Evolutionary conservation across 1,284 basidiomycete species (phyloP).

Genomic region (Boletus sp.): DNA sequence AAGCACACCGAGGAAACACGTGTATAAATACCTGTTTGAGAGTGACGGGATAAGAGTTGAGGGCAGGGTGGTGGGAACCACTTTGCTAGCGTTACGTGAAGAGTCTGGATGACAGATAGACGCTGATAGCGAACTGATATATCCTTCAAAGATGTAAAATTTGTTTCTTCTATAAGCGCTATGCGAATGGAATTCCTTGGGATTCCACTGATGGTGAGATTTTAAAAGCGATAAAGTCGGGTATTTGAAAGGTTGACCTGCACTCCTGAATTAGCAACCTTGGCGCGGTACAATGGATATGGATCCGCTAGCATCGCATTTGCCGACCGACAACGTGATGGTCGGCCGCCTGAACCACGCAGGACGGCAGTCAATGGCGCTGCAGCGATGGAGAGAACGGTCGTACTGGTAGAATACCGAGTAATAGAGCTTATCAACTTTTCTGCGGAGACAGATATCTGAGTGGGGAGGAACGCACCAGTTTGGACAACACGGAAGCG

Average conservation of each 20-base stretch:
- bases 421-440: not conserved
- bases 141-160: slow-evolving; percentile 3
- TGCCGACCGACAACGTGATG: not conserved
- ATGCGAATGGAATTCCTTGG: not conserved
- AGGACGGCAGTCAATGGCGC: not conserved
- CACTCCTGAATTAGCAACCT: slow-evolving; percentile 4
- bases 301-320: not conserved
- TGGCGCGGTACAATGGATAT: not conserved
- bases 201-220: not conserved
- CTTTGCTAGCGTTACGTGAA: slow-evolving; percentile 22
- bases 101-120: slow-evolving; percentile 13
- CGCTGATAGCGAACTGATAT: slow-evolving; percentile 13
- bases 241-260: not conserved
- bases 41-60: slow-evolving; percentile 12
- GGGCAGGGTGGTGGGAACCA: slow-evolving; percentile 21
- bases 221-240: not conserved
- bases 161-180: not conserved
- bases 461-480: not conserved
- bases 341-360: slow-evolving; percentile 1
- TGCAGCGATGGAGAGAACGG: not conserved
- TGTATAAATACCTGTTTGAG: slow-evolving; percentile 23
- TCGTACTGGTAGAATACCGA: not conserved
- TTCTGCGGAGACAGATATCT: not conserved
- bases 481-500: not conserved
- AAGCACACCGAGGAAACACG: slow-evolving; percentile 15